These are phyloP conservation scores for Penicillium sp. DNA, from an alignment of 2,329 filamentous ascomycete genomes.

Conservation along the genomic window DNA sequence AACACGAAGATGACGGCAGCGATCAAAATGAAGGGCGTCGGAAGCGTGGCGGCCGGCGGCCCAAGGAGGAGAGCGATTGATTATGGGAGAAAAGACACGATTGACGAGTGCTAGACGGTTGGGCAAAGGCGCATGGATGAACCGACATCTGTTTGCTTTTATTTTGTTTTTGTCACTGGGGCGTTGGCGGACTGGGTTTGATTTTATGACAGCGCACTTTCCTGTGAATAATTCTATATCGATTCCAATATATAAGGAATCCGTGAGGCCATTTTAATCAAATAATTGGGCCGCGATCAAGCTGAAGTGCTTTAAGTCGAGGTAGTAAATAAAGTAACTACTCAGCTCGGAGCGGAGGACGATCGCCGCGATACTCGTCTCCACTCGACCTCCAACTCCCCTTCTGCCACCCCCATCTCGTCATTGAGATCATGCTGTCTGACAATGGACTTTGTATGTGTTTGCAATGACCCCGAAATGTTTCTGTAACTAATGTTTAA, in stretches of 20 bases:
- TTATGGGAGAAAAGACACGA: constrained; percentile 10
- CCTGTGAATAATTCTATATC: constrained; percentile 23
- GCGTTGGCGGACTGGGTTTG: constrained; percentile 16
- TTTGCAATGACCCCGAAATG: not conserved
- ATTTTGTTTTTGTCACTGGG: not conserved
- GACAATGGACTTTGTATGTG: constrained; percentile 45
- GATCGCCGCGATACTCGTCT: constrained; percentile 20
- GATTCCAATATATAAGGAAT: not conserved
- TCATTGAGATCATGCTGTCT: constrained; percentile 30
- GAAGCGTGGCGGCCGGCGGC: constrained; percentile 40
- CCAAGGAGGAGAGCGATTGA: constrained; percentile 40
- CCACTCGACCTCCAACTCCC: constrained; percentile 18
- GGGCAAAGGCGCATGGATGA: constrained; percentile 20
- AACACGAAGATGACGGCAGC: constrained; percentile 43
- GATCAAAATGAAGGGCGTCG: constrained; percentile 47
- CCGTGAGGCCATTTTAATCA: not conserved
- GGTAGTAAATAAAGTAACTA: not conserved
- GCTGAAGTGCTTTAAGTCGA: not conserved
- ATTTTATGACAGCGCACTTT: constrained; percentile 22
- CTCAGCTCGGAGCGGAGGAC: not conserved
- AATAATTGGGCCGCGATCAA: not conserved
- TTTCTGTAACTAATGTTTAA: constrained; percentile 5
- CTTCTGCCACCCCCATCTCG: constrained; percentile 15
- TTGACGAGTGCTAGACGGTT: constrained; percentile 23
- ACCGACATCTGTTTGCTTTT: constrained; percentile 1